phyloP scores from a whole-genome alignment of 257 asterid genomes.

The Handroanthus guayacan region DNA sequence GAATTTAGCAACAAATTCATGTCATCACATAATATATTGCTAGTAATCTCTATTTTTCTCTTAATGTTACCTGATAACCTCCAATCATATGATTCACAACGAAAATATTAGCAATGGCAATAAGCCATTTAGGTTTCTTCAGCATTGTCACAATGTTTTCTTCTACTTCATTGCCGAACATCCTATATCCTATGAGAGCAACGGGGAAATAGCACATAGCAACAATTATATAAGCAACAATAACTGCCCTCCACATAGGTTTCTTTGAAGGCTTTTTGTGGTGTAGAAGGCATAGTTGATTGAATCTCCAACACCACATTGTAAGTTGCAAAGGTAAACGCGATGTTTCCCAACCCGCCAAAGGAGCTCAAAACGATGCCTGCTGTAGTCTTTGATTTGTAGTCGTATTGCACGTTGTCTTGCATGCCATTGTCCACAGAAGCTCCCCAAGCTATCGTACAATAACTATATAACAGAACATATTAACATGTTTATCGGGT shows the following conservation, averaged over 20 bases:
- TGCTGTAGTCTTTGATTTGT: background rate
- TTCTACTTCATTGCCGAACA: constrained; percentile 15
- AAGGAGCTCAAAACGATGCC: constrained; percentile 18
- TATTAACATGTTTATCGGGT: background rate
- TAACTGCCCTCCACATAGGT: constrained; percentile 34
- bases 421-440: constrained; percentile 32
- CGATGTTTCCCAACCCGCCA: constrained; percentile 21
- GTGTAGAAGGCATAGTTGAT: constrained; percentile 30
- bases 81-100: constrained; percentile 34
- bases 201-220: constrained; percentile 34
- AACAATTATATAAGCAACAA: constrained; percentile 30
- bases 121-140: constrained; percentile 27
- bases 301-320: constrained; percentile 22
- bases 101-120: constrained; percentile 36
- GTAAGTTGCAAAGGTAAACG: constrained; percentile 31
- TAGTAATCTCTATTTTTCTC: too few relatives aligned
- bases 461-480: too few relatives aligned
- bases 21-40: too few relatives aligned
- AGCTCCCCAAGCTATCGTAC: constrained; percentile 32
- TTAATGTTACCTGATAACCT: constrained; percentile 27
- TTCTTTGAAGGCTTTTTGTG: constrained; percentile 30
- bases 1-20: too few relatives aligned
- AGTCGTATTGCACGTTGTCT: constrained; percentile 24
- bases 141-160: constrained; percentile 26
- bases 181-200: constrained; percentile 28